These are phyloP conservation scores for Yarrowia keelungensis DNA, from an alignment of 805 yeast species.

Conservation along the genomic window DNA sequence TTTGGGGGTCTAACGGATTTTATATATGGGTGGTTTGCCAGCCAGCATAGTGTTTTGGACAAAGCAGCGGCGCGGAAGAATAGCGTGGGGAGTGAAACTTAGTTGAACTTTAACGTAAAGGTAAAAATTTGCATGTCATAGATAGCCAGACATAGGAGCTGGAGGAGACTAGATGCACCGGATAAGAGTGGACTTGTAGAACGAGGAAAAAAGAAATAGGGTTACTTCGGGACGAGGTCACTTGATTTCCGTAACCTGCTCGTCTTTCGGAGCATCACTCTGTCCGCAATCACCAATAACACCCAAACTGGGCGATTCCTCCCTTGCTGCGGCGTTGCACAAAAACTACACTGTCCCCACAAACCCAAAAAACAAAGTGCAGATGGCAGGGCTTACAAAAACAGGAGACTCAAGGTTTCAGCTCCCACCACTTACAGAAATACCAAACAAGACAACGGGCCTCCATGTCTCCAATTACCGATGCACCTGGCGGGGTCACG, in stretches of 20 bases:
- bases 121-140: conserved; percentile 36
- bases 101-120: conserved; percentile 33
- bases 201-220: not conserved
- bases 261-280: not conserved
- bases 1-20: conserved; percentile 9
- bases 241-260: not conserved
- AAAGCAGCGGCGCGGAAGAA: conserved; percentile 37
- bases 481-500: conserved; percentile 20
- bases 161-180: conserved; percentile 2
- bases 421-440: not conserved
- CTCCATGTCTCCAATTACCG: conserved; percentile 18
- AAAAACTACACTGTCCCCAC: conserved; percentile 34
- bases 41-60: not conserved
- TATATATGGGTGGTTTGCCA: conserved; percentile 18
- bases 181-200: conserved; percentile 1
- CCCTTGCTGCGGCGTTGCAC: conserved; percentile 23
- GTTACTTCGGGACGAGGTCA: not conserved
- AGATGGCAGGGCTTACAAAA: conserved; percentile 32
- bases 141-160: conserved; percentile 28
- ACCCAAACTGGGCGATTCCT: not conserved
- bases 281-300: not conserved
- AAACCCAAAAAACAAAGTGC: conserved; percentile 23
- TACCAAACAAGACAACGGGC: not conserved
- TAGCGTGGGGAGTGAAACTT: conserved; percentile 38
- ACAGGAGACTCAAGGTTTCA: conserved; percentile 36